phyloP scores from a whole-genome alignment of 176 grass and related monocot genomes.

The Carex cristatella region DNA sequence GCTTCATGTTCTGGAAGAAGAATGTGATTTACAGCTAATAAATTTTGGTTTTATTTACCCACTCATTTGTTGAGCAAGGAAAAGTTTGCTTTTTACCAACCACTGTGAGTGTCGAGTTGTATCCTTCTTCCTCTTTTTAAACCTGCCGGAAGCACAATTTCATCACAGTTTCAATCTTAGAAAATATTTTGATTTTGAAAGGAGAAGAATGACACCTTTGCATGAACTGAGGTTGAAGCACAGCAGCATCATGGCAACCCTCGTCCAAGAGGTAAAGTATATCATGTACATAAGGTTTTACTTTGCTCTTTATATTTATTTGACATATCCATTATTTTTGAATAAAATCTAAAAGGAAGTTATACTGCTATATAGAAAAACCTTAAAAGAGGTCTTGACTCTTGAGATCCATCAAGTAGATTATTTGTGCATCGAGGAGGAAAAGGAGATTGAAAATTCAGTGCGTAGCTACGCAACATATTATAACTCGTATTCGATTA shows the following conservation, averaged over 20 bases:
- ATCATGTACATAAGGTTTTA: neutral
- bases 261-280: neutral
- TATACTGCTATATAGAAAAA: neutral
- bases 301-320: neutral
- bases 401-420: neutral
- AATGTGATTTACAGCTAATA: slow-evolving; percentile 1
- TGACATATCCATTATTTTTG: neutral
- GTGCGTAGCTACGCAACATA: neutral
- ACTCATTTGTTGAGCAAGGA: neutral
- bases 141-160: neutral
- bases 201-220: neutral
- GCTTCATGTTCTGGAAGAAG: neutral
- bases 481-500: neutral
- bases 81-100: neutral
- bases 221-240: slow-evolving; percentile 7
- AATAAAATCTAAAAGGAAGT: neutral
- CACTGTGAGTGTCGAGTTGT: neutral
- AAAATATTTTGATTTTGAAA: neutral
- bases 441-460: neutral
- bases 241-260: neutral
- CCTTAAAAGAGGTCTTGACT: neutral
- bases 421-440: neutral
- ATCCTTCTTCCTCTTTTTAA: neutral
- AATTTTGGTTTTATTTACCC: neutral
- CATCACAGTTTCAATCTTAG: neutral